Evolutionary conservation across 2,329 filamentous ascomycete genomes (phyloP), one percentile per base, ranked within the genome.

Genomic region (Aspergillus puulaauensis): DNA sequence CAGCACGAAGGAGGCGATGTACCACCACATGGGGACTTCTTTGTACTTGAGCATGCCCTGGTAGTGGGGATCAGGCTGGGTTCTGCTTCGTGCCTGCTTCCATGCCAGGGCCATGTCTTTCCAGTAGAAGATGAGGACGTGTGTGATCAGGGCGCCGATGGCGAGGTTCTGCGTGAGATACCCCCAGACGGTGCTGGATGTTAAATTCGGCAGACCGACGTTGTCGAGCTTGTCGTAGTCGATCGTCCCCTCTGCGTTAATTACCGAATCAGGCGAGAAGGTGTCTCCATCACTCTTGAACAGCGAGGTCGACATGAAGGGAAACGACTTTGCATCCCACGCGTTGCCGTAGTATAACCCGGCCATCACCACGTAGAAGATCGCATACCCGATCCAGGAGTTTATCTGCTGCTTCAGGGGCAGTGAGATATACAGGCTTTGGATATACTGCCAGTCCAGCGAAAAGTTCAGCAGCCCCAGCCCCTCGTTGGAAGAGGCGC

Each of bases 391-490:
- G 0, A 75, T 54, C 0, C 77, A 76, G 6, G 73, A 62, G 57
- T 86, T 81, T 0, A 72, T 57, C 65, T 85, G 82, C 0, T 83
- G 70, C 6, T 74, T 77, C 0, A 86, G 75, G 0, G 83, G 83
- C 1, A 85, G 75, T 0, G 83, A 79, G 0, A 77, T 79, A 0
- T 81, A 85, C 6, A 82, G 83, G 51, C 84, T 82, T 79, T 84
- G 61, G 2, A 64, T 59, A 12, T 64, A 67, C 50, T 68, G 67
- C 67, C 66, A 69, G 60, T 69, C 67, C 3, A 69, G 52, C 5
- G 58, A 56, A 12, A 69, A 64, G 19, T 64, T 66, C 21, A 69
- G 47, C 8, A 69, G 52, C 2, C 67, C 67, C 52, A 69, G 33
- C 0, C 67, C 67, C 51, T 69, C 67, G 21, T 69, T 69, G 2